Conservation (phyloP, 495 filamentous ascomycete genomes). For the Tetracladium setigerum region DNA sequence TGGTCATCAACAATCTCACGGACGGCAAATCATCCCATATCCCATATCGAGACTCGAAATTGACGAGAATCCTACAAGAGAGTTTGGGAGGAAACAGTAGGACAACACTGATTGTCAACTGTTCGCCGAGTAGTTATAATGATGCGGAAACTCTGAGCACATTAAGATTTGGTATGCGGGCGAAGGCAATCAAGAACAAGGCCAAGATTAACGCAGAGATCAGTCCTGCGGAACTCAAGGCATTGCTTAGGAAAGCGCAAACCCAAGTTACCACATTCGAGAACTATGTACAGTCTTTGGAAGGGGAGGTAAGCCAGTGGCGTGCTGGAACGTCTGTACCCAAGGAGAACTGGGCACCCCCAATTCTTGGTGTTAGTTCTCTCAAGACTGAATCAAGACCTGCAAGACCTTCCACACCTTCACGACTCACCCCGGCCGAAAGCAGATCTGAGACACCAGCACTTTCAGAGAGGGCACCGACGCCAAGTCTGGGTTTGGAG, state of each 20-base stretch:
- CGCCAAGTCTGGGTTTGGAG: constrained; percentile 79
- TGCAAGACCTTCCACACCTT: constrained; percentile 72
- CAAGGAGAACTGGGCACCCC: constrained; percentile 70
- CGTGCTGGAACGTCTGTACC: constrained; percentile 82
- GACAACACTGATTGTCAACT: constrained; percentile 97
- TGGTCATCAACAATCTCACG: constrained; percentile 97
- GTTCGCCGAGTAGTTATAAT: constrained; percentile 96
- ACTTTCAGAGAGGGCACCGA: constrained; percentile 67
- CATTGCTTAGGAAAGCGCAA: constrained; percentile 84
- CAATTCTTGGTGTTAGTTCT: constrained; percentile 42
- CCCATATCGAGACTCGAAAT: constrained; percentile 96
- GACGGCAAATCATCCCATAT: constrained; percentile 98
- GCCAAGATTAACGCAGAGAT: constrained; percentile 98
- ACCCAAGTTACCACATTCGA: constrained; percentile 83
- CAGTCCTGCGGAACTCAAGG: constrained; percentile 89
- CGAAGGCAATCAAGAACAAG: constrained; percentile 99
- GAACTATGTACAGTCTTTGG: constrained; percentile 73
- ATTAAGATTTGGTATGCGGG: constrained; percentile 89
- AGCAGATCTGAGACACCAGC: constrained; percentile 67
- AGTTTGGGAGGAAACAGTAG: constrained; percentile 93
- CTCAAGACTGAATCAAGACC: constrained; percentile 53
- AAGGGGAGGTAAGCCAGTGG: constrained; percentile 81
- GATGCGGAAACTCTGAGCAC: constrained; percentile 93
- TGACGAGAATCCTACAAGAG: constrained; percentile 95
- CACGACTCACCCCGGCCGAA: constrained; percentile 61